Percentiles rank a stretch among this genome's conserved stretches.
These are phyloP conservation scores for Selaginella moellendorffii DNA, from an alignment of 75 land plant genomes.

Conservation along the genomic window DNA sequence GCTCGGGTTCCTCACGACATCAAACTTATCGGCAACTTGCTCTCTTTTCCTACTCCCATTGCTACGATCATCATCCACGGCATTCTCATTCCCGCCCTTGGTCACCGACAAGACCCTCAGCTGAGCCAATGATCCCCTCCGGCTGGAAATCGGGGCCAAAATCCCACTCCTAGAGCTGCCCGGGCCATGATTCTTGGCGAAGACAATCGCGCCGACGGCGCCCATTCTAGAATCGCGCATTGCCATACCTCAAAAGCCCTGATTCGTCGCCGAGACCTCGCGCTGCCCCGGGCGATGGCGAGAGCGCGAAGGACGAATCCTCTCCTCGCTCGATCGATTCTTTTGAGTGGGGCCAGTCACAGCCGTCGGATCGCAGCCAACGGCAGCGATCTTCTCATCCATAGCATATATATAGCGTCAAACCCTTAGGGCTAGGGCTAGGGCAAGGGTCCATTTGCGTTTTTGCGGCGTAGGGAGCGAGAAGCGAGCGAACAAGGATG, in stretches of 20 bases:
- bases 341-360: background rate
- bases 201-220: too few relatives aligned
- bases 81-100: background rate
- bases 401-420: background rate
- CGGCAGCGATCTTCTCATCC: background rate
- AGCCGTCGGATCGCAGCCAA: background rate
- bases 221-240: too few relatives aligned
- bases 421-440: background rate
- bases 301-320: too few relatives aligned
- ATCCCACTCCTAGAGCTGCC: too few relatives aligned
- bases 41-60: background rate
- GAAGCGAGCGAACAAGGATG: background rate
- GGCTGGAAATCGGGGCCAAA: too few relatives aligned
- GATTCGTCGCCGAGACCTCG: too few relatives aligned
- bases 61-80: background rate
- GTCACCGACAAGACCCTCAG: too few relatives aligned
- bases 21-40: background rate
- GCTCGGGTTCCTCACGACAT: slow-evolving; percentile 10
- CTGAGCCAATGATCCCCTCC: too few relatives aligned
- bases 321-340: too few relatives aligned
- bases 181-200: too few relatives aligned
- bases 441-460: background rate
- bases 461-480: background rate
- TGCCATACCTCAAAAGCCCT: too few relatives aligned
- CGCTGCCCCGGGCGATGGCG: too few relatives aligned